Evolutionary conservation across 225 moss, liverwort and hornwort genomes (phyloP).

Genomic region (Thuidium tamariscinum): DNA sequence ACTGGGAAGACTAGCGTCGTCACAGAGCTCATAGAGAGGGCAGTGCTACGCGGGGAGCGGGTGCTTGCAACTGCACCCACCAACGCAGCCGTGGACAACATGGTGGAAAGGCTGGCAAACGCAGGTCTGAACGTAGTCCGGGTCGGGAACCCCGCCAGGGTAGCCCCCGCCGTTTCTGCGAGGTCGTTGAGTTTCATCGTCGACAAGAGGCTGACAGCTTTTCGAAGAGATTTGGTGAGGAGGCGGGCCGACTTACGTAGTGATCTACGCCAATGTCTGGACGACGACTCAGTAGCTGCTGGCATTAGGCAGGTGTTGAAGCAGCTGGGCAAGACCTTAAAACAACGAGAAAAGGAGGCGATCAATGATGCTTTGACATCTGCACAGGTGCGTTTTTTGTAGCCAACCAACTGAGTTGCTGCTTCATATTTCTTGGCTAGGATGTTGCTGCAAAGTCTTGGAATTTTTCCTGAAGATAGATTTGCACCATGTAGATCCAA

Average conservation of each 20-base stretch:
- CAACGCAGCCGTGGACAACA: conserved; percentile 95
- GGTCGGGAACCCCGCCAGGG: conserved; percentile 88
- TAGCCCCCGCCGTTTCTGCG: conserved; percentile 73
- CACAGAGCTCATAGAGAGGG: conserved; percentile 63
- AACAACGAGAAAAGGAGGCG: conserved; percentile 78
- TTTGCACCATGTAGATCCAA: neutral
- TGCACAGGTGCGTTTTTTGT: conserved; percentile 28
- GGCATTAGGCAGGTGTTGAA: conserved; percentile 92
- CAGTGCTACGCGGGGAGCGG: conserved; percentile 70
- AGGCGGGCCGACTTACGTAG: conserved; percentile 85
- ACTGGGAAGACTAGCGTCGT: conserved; percentile 96
- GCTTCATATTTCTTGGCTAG: neutral
- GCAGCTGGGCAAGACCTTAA: conserved; percentile 71
- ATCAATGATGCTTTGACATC: conserved; percentile 64
- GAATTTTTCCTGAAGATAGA: neutral
- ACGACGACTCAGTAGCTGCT: conserved; percentile 81
- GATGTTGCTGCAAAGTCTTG: neutral
- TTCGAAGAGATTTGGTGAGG: conserved; percentile 71
- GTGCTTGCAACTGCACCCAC: conserved; percentile 87
- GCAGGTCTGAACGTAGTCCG: conserved; percentile 80
- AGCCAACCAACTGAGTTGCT: neutral
- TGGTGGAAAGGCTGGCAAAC: conserved; percentile 72
- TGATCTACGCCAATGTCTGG: conserved; percentile 79
- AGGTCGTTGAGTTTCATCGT: conserved; percentile 75
- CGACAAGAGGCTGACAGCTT: conserved; percentile 52